Evolutionary conservation across 2,329 filamentous ascomycete genomes (phyloP), one percentile per base, ranked within the genome.

Genomic region (Chalaropsis ovoidea): DNA sequence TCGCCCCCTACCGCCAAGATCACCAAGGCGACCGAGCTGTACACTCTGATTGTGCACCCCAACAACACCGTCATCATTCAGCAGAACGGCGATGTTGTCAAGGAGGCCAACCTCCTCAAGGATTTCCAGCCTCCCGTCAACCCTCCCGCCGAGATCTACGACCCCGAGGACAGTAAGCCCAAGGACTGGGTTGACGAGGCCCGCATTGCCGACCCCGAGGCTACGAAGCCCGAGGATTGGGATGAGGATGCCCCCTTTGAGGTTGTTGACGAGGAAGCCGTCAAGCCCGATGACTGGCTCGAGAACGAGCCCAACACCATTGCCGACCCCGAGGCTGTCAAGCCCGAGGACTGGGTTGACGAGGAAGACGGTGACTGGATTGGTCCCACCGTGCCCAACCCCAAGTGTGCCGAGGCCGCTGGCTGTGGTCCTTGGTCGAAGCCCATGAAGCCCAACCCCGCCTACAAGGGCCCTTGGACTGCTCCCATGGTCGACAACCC

Each of bases 311-410:
- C 92, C 70, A 78, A 83, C 69, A 88, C 84, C 70, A 81, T 97
- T 68, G 84, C 92, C 67, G 94, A 99, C 80, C 94, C 94, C 65
- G 91, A 96, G 80, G 91, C 93, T 63, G 82, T 89, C 81, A 99
- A 97, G 87, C 94, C 94, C 69, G 92, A 96, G 79, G 94, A 97
- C 76, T 99, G 94, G 94, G 93, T 96, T 79, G 93, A 99, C 68
- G 94, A 99, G 81, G 94, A 99, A 81, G 94, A 99, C 76, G 94
- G 94, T 77, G 94, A 99, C 81, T 99, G 92, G 91, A 77, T 95
- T 71, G 80, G 92, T 63, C 94, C 93, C 67, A 91, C 86, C 65
- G 85, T 99, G 65, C 84, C 90, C 75, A 97, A 99, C 86, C 89
- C 93, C 77, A 96, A 96, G 85, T 97, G 94, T 75, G 85, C 86